phyloP scores from a whole-genome alignment of 495 filamentous ascomycete species.

The Bryoglossum gracile region DNA sequence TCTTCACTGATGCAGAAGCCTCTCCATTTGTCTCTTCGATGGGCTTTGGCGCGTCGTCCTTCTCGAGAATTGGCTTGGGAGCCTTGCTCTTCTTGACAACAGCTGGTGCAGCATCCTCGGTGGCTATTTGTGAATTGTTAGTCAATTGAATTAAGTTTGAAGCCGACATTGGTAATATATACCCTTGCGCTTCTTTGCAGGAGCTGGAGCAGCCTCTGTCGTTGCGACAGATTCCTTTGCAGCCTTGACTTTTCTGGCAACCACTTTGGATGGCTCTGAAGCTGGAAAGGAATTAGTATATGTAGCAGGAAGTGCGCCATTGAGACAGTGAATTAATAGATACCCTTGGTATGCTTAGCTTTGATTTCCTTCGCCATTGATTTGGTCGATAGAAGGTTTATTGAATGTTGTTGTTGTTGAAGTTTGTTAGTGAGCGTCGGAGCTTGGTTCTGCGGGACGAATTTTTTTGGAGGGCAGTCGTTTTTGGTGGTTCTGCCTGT shows the following conservation, averaged over 20 bases:
- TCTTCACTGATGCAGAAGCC: conserved; percentile 27
- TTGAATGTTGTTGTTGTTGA: too few relatives aligned
- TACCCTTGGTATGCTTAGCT: conserved; percentile 70
- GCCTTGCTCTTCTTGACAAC: conserved; percentile 31
- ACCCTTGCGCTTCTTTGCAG: conserved; percentile 48
- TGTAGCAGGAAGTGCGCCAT: background rate
- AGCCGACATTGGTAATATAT: conserved; percentile 6
- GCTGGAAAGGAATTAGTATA: conserved; percentile 9
- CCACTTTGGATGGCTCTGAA: conserved; percentile 17
- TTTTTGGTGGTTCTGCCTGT: too few relatives aligned
- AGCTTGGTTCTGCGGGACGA: background rate
- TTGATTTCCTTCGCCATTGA: conserved; percentile 67
- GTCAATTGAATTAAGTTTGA: too few relatives aligned
- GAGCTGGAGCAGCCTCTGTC: conserved; percentile 12
- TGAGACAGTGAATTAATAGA: conserved; percentile 13
- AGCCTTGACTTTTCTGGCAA: conserved; percentile 36
- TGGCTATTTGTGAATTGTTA: conserved; percentile 27
- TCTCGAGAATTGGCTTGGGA: conserved; percentile 27
- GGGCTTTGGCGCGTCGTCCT: conserved; percentile 11
- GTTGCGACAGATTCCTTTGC: conserved; percentile 22
- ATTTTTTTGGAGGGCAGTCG: too few relatives aligned
- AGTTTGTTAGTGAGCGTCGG: background rate
- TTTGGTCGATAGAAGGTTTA: too few relatives aligned
- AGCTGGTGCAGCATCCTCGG: conserved; percentile 22
- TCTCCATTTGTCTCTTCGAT: conserved; percentile 24